phyloP scores from a whole-genome alignment of 345 rosid genomes.

The Populus ilicifolia region DNA sequence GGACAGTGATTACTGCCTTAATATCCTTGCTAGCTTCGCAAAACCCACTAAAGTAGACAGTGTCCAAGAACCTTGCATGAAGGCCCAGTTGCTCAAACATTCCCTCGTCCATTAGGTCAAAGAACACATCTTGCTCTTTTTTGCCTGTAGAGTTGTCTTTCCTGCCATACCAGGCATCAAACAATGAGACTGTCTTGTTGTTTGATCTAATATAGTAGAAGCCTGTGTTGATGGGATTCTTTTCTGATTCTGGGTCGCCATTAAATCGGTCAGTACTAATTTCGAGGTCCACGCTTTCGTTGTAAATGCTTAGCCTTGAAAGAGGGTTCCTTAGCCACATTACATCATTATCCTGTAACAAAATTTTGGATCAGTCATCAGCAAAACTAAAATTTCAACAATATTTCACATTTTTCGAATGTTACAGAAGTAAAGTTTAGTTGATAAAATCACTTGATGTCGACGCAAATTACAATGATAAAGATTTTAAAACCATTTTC shows the following conservation, averaged over 20 bases:
- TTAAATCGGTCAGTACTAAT: slow-evolving; percentile 24
- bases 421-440: neutral
- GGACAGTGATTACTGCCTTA: slow-evolving; percentile 17
- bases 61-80: slow-evolving; percentile 20
- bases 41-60: slow-evolving; percentile 22
- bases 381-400: neutral
- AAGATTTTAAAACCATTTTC: neutral
- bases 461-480: neutral
- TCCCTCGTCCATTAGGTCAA: slow-evolving; percentile 1
- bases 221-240: slow-evolving; percentile 25
- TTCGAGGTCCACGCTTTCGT: slow-evolving; percentile 21
- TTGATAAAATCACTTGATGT: neutral
- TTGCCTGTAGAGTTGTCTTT: slow-evolving; percentile 18
- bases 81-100: neutral
- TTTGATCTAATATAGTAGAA: slow-evolving; percentile 21
- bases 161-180: slow-evolving; percentile 19
- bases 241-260: slow-evolving; percentile 6
- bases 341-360: slow-evolving; percentile 19
- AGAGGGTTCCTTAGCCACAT: slow-evolving; percentile 34
- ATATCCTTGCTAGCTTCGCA: slow-evolving; percentile 21
- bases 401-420: neutral
- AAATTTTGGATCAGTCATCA: neutral
- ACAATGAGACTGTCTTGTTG: slow-evolving; percentile 27
- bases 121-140: slow-evolving; percentile 28
- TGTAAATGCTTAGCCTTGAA: slow-evolving; percentile 8